Base-by-base conservation (phyloP, 2,329 filamentous ascomycete genomes). In the Bipolaris sorokiniana region DNA sequence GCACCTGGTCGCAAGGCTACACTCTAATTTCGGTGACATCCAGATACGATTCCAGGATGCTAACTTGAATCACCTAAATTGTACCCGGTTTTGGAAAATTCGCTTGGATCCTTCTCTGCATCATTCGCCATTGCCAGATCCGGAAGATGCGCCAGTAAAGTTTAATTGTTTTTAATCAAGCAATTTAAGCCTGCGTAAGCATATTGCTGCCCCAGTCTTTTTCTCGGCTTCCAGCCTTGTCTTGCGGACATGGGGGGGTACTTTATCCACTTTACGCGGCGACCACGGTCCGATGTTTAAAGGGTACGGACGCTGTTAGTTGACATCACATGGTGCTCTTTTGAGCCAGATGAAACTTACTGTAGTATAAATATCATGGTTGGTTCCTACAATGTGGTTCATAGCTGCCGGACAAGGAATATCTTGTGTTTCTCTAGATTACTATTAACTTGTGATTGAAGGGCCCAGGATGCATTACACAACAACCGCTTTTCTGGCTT, bases 271-370 rank as follows among this genome's bases (percentile, higher is more conserved):
- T 63, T 64, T 63, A 61, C 56, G 55, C 70, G 70, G 69, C 56
- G 53, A 58, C 57, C 54, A 60, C 71, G 71, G 70, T 65, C 71
- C 71, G 71, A 60, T 59, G 55, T 46, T 64, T 64, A 54, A 63
- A 61, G 53, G 58, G 60, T 56, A 45, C 47, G 20, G 51, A 56
- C 46, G 54, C 50, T 54, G 59, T 26, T 61, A 54, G 54, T 36
- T 40, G 49, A 51, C 61, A 54, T 66, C 67, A 71, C 64, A 65
- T 68, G 62, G 48, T 46, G 49, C 46, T 23, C 15, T 10, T 44
- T 44, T 42, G 62, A 60, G 46, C 18, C 31, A 54, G 44, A 51
- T 51, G 37, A 26, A 20, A 20, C n/a, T 9, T 33, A 5, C 4
- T 33, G 16, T 28, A 20, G 54, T 49, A 52, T 42, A 51, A 23